Evolutionary conservation across 2,329 filamentous ascomycete genomes (phyloP).

Genomic region (Epicoccum nigrum): DNA sequence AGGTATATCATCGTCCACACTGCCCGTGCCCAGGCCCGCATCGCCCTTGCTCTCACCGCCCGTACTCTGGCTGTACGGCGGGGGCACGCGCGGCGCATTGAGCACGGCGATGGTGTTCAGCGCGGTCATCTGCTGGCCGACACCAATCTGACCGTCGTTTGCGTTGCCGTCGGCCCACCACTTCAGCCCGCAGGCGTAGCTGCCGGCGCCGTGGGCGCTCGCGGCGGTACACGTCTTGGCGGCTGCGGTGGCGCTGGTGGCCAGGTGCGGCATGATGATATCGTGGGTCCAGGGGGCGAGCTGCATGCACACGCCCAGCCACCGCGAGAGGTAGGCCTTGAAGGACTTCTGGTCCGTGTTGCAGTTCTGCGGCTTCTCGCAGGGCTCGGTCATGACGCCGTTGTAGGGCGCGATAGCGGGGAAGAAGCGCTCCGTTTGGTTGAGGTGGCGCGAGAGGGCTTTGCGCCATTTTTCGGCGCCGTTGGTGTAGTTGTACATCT

Average conservation of each 20-base stretch:
- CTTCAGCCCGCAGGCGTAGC: constrained; percentile 49
- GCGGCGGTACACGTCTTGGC: constrained; percentile 60
- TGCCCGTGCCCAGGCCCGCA: constrained; percentile 47
- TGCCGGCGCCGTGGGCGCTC: constrained; percentile 45
- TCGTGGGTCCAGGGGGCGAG: constrained; percentile 63
- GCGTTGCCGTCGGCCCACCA: constrained; percentile 49
- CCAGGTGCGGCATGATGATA: constrained; percentile 59
- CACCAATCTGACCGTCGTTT: constrained; percentile 57
- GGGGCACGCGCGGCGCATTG: constrained; percentile 47
- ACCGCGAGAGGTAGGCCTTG: constrained; percentile 55
- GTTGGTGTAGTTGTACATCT: constrained; percentile 51
- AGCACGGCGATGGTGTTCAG: constrained; percentile 58
- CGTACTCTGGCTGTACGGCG: constrained; percentile 55
- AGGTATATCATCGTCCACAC: constrained; percentile 25
- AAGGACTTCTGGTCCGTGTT: constrained; percentile 54
- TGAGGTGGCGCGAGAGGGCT: constrained; percentile 40
- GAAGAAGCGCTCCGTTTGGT: constrained; percentile 48
- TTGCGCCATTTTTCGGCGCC: constrained; percentile 42
- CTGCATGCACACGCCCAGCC: constrained; percentile 61
- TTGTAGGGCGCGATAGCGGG: constrained; percentile 37
- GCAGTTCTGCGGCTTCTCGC: constrained; percentile 49
- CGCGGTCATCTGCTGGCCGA: constrained; percentile 64
- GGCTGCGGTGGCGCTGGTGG: constrained; percentile 60
- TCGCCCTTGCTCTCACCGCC: constrained; percentile 59
- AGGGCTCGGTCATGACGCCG: constrained; percentile 52